A percentile compares a stretch with the other conserved stretches of the same genome.
Conservation (phyloP, 2,329 filamentous ascomycete species). For the Plenodomus biglobosus region DNA sequence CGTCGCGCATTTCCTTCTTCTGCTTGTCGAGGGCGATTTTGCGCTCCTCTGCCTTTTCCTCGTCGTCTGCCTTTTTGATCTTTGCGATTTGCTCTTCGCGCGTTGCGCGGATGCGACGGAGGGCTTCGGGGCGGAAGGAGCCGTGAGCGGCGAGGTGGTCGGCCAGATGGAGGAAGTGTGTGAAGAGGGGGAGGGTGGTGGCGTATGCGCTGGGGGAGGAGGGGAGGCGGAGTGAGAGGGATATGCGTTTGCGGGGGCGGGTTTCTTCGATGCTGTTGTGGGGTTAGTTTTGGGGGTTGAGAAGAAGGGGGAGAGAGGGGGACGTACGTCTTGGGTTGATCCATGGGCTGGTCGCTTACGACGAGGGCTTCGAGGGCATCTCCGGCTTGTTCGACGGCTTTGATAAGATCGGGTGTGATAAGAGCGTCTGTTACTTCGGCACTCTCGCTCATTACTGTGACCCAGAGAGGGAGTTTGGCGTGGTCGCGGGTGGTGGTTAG, state of each 20-base stretch:
- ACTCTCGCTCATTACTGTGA: constrained; percentile 94
- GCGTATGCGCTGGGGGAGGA: constrained; percentile 56
- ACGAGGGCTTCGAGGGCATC: constrained; percentile 79
- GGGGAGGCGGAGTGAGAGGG: constrained; percentile 71
- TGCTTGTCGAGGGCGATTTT: constrained; percentile 60
- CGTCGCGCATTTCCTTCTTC: constrained; percentile 75
- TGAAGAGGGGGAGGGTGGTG: constrained; percentile 74
- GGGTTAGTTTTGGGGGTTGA: background rate
- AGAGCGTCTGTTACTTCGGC: constrained; percentile 89
- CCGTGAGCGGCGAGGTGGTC: constrained; percentile 75
- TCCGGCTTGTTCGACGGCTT: constrained; percentile 76
- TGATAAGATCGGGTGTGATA: constrained; percentile 82
- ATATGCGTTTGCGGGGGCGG: constrained; percentile 79
- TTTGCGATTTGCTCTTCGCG: constrained; percentile 80
- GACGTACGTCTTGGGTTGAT: constrained; percentile 80
- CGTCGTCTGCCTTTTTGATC: constrained; percentile 78
- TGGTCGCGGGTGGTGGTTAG: constrained; percentile 93
- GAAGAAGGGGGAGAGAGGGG: constrained; percentile 10
- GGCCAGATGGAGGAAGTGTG: constrained; percentile 79
- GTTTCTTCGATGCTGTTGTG: constrained; percentile 74
- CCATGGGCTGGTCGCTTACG: constrained; percentile 82
- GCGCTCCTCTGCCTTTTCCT: constrained; percentile 65
- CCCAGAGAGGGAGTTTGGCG: constrained; percentile 83
- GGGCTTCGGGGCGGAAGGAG: constrained; percentile 85
- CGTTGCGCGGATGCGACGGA: constrained; percentile 76